Evolutionary conservation across 257 asterid genomes (phyloP).

Genomic region (Gentiana straminea): DNA sequence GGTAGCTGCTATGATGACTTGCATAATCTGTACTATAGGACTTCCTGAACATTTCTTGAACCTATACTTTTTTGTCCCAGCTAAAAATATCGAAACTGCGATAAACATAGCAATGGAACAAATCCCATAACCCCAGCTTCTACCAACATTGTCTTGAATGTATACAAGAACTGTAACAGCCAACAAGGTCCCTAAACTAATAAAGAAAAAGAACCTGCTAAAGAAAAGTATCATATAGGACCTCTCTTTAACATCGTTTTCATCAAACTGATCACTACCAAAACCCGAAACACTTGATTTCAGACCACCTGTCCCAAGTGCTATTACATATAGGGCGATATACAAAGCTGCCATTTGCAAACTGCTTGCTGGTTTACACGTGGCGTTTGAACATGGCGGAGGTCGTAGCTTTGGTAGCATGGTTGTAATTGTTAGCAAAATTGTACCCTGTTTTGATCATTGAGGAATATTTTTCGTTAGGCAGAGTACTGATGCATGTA

Average conservation of each 20-base stretch:
- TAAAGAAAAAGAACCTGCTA: constrained; percentile 34
- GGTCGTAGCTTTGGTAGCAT: constrained; percentile 26
- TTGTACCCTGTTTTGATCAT: constrained; percentile 20
- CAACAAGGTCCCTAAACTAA: constrained; percentile 27
- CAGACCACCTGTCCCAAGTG: constrained; percentile 38
- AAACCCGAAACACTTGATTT: constrained; percentile 38
- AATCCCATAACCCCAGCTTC: constrained; percentile 37
- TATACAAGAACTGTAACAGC: constrained; percentile 38
- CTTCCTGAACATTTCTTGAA: constrained; percentile 27
- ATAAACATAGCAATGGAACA: constrained; percentile 28
- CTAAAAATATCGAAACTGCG: constrained; percentile 23
- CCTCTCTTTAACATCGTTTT: constrained; percentile 22
- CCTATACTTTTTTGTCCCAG: constrained; percentile 25
- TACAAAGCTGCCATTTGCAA: constrained; percentile 27
- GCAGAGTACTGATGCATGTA: no score
- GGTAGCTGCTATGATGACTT: constrained; percentile 24
- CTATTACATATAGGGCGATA: constrained; percentile 24
- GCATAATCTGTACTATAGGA: constrained; percentile 24
- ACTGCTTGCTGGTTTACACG: constrained; percentile 23
- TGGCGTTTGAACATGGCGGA: constrained; percentile 12
- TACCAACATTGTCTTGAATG: constrained; percentile 27
- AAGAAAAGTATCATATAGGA: constrained; percentile 27
- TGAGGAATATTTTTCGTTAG: background rate
- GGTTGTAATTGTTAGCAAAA: constrained; percentile 23
- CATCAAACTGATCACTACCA: constrained; percentile 36